Evolutionary conservation across 2,329 filamentous ascomycete species (phyloP).

Genomic region (Lasiodiplodia hormozganensis): DNA sequence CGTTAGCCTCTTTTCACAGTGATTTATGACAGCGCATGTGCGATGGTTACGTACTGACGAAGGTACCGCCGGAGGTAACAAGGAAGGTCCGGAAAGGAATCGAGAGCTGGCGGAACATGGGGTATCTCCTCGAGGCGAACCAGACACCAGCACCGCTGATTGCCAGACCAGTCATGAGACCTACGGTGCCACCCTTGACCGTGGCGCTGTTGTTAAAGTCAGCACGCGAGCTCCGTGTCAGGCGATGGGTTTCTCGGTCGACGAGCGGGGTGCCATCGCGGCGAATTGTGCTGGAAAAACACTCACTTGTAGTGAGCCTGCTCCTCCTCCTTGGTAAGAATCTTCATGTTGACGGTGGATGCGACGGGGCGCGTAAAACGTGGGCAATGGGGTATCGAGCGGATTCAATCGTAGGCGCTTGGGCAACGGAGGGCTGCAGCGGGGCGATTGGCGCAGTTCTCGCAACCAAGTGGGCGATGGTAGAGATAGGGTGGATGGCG

Average conservation of each 20-base stretch:
- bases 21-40: background rate
- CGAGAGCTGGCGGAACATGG: conserved; percentile 80
- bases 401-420: background rate
- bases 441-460: background rate
- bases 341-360: conserved; percentile 74
- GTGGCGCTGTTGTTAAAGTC: conserved; percentile 61
- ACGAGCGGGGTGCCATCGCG: background rate
- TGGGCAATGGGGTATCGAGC: conserved; percentile 1
- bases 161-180: conserved; percentile 71
- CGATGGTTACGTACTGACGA: conserved; percentile 62
- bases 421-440: background rate
- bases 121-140: conserved; percentile 73
- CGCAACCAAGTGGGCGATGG: background rate
- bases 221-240: conserved; percentile 14
- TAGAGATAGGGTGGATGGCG: background rate
- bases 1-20: conserved; percentile 30
- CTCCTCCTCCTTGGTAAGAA: conserved; percentile 94
- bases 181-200: conserved; percentile 78
- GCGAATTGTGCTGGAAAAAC: conserved; percentile 13
- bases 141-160: conserved; percentile 72
- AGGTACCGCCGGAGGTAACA: conserved; percentile 80
- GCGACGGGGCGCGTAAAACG: background rate
- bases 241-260: background rate
- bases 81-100: conserved; percentile 92
- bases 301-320: conserved; percentile 75